Evolutionary conservation across 1,139 yeast genomes (phyloP).

Genomic region (Scheffersomyces stambukii): DNA sequence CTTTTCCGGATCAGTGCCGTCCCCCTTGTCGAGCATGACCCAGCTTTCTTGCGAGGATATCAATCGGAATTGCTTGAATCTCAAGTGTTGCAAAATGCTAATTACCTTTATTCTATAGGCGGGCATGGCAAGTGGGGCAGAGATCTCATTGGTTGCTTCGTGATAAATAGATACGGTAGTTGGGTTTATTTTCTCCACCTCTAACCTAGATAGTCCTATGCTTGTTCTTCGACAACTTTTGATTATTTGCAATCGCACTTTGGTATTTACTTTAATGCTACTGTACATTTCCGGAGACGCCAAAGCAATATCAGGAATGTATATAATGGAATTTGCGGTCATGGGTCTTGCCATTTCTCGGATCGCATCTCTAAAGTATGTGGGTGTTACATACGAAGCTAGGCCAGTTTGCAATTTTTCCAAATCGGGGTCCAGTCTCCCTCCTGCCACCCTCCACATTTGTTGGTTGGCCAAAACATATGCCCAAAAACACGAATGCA

Average conservation of each 20-base stretch:
- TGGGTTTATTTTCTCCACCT: conserved; percentile 6
- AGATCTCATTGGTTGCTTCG: conserved; percentile 5
- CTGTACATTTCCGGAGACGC: neutral
- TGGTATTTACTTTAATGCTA: no score
- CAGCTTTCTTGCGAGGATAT: conserved; percentile 3
- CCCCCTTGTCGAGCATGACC: conserved; percentile 6
- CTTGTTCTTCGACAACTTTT: neutral
- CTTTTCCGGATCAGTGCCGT: conserved; percentile 2
- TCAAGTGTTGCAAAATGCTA: conserved; percentile 5
- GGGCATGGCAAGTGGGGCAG: conserved; percentile 2
- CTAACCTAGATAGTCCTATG: conserved; percentile 1
- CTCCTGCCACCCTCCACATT: conserved; percentile 1
- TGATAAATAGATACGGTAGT: conserved; percentile 4
- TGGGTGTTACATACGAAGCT: conserved; percentile 2
- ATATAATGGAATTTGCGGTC: conserved; percentile 2
- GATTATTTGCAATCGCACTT: no score
- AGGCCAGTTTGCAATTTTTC: conserved; percentile 3
- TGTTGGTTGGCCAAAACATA: conserved; percentile 8
- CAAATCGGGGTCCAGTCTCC: conserved; percentile 1
- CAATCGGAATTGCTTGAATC: conserved; percentile 7
- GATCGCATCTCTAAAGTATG: conserved; percentile 7
- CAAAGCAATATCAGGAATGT: conserved; percentile 3
- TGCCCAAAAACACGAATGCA: conserved; percentile 5
- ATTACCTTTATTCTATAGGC: conserved; percentile 4
- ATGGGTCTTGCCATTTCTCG: conserved; percentile 9